Percentiles rank a stretch among this genome's conserved stretches.
Conservation (phyloP, 2,329 filamentous ascomycete genomes). For the Diaporthe helianthi region DNA sequence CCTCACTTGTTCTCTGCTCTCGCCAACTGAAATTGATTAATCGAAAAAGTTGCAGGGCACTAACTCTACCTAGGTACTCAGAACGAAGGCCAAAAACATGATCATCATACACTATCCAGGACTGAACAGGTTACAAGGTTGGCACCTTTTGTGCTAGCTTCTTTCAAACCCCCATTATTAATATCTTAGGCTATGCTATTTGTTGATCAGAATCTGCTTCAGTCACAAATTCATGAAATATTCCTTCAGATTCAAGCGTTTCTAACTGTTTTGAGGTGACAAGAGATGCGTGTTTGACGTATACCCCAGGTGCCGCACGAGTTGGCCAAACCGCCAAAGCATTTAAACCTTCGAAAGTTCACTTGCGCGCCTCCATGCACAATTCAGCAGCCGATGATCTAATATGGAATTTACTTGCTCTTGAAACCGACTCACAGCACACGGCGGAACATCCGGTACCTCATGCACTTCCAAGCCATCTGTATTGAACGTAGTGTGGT, state of each 20-base stretch:
- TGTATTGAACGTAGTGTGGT: not conserved
- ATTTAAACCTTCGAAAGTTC: not conserved
- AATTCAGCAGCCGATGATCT: not conserved
- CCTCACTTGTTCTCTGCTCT: not conserved
- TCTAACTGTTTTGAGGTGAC: not conserved
- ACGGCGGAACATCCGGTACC: not conserved
- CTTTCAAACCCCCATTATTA: too few relatives aligned
- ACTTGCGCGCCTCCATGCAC: not conserved
- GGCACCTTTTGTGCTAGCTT: not conserved
- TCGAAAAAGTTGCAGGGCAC: not conserved
- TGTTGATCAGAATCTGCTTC: not conserved
- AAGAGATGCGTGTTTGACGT: not conserved
- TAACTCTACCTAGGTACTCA: not conserved
- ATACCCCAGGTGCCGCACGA: not conserved
- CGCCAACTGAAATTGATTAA: not conserved
- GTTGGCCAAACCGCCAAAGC: too few relatives aligned
- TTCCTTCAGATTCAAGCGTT: not conserved
- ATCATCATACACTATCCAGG: not conserved
- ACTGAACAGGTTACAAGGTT: not conserved
- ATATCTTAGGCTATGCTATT: not conserved
- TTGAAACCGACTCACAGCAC: not conserved
- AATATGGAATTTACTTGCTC: not conserved
- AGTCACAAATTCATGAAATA: not conserved
- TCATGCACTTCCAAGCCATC: not conserved
- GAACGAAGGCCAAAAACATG: too few relatives aligned